phyloP scores from a whole-genome alignment of 2,329 filamentous ascomycete species.

The Akanthomyces lecanii region DNA sequence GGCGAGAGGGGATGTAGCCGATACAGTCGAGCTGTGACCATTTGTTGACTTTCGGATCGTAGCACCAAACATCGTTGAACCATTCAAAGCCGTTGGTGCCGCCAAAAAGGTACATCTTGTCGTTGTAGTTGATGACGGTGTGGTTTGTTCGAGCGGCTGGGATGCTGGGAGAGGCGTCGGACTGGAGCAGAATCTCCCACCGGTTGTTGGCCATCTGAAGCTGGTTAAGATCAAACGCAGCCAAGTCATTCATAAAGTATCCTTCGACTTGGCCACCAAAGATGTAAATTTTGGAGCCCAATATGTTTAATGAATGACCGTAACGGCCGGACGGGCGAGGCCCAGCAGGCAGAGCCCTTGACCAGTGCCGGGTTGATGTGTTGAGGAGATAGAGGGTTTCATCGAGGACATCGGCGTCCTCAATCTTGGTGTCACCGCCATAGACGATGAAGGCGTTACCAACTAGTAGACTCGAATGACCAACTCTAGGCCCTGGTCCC shows the following conservation, averaged over 20 bases:
- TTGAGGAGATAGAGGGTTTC: constrained; percentile 96
- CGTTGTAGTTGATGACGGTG: constrained; percentile 83
- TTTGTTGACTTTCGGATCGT: constrained; percentile 74
- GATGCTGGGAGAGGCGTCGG: constrained; percentile 50
- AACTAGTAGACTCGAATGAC: constrained; percentile 87
- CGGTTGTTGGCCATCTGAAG: constrained; percentile 85
- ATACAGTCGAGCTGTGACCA: constrained; percentile 94
- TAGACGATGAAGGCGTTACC: constrained; percentile 99
- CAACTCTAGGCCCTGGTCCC: constrained; percentile 89
- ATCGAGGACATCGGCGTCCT: constrained; percentile 85
- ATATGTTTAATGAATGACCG: constrained; percentile 91
- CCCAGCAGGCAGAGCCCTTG: constrained; percentile 82
- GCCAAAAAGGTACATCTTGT: constrained; percentile 94
- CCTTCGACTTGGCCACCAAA: constrained; percentile 98
- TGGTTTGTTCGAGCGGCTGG: constrained; percentile 94
- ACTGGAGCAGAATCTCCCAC: constrained; percentile 86
- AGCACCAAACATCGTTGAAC: constrained; percentile 99
- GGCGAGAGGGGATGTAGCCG: constrained; percentile 88
- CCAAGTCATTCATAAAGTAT: constrained; percentile 95
- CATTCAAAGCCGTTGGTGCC: constrained; percentile 93
- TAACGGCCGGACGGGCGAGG: constrained; percentile 85
- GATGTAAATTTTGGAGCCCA: constrained; percentile 95
- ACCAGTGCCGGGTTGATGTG: constrained; percentile 98
- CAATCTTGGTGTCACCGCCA: constrained; percentile 95
- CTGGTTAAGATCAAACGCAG: constrained; percentile 93